Evolutionary conservation across 179 eudicot genomes (phyloP).

Genomic region (Nepenthes alata): DNA sequence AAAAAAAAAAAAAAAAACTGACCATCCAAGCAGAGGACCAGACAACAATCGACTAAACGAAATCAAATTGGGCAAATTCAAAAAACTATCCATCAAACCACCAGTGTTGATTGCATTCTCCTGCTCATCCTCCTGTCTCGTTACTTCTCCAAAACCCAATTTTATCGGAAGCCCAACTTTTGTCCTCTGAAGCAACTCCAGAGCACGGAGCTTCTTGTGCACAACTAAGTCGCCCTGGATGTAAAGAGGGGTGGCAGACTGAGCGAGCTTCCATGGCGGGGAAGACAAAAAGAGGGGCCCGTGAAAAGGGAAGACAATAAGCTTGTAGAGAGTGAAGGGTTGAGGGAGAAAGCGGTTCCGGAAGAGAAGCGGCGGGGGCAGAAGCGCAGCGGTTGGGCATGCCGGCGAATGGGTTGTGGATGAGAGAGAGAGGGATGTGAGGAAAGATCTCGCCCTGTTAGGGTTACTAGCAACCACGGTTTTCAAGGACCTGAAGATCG

Average conservation of each 20-base stretch:
- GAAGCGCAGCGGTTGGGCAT: constrained; percentile 9
- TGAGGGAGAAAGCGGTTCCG: constrained; percentile 21
- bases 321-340: constrained; percentile 13
- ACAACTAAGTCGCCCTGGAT: constrained; percentile 44
- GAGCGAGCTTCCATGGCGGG: constrained; percentile 71
- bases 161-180: constrained; percentile 19
- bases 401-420: constrained; percentile 7
- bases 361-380: constrained; percentile 8
- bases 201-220: constrained; percentile 21
- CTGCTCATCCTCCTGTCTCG: constrained; percentile 7
- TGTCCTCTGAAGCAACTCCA: constrained; percentile 20
- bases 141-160: constrained; percentile 18
- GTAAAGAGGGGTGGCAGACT: constrained; percentile 62
- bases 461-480: constrained; percentile 21
- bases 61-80: constrained; percentile 69
- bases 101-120: constrained; percentile 10
- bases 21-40: constrained; percentile 93
- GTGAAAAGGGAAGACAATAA: constrained; percentile 10
- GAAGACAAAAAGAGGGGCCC: constrained; percentile 70
- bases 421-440: constrained; percentile 11
- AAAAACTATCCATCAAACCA: constrained; percentile 34
- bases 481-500: constrained; percentile 43
- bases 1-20: constrained; percentile 1
- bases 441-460: constrained; percentile 7
- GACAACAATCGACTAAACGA: constrained; percentile 59